These are phyloP conservation scores for Melastoma candidum DNA, from an alignment of 441 rosid genomes.

Conservation along the genomic window DNA sequence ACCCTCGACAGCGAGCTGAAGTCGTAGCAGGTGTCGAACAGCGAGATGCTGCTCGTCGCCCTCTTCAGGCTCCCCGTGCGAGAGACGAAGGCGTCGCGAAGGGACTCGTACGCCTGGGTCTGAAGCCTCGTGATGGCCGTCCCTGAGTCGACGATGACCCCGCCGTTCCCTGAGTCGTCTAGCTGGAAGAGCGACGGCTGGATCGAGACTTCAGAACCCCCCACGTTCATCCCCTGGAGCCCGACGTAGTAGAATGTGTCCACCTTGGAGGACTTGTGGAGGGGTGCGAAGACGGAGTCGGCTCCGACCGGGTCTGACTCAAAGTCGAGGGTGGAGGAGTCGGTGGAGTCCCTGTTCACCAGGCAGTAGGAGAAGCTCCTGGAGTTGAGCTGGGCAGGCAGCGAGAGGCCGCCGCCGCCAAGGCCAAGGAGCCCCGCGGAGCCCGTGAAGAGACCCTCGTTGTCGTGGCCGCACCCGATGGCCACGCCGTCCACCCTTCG, in stretches of 20 bases:
- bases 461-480: constrained; percentile 11
- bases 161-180: constrained; percentile 10
- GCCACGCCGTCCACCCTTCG: constrained; percentile 9
- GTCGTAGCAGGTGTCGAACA: constrained; percentile 14
- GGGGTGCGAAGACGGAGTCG: constrained; percentile 8
- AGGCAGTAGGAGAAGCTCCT: constrained; percentile 12
- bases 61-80: constrained; percentile 6
- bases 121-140: constrained; percentile 9
- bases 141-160: constrained; percentile 12
- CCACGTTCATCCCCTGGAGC: constrained; percentile 10
- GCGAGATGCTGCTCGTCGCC: constrained; percentile 5
- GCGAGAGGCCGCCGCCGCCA: constrained; percentile 10
- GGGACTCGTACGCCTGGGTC: constrained; percentile 11
- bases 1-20: constrained; percentile 11
- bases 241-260: constrained; percentile 14
- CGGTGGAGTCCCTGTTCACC: constrained; percentile 8
- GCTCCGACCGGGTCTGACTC: not conserved
- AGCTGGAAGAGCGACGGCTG: constrained; percentile 7
- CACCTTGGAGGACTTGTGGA: constrained; percentile 6
- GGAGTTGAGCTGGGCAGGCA: constrained; percentile 9
- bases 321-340: constrained; percentile 9
- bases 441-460: constrained; percentile 10
- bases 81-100: constrained; percentile 8
- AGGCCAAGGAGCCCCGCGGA: constrained; percentile 12
- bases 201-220: constrained; percentile 9